phyloP scores from a whole-genome alignment of 2,329 filamentous ascomycete genomes.

The Verruconis gallopava region DNA sequence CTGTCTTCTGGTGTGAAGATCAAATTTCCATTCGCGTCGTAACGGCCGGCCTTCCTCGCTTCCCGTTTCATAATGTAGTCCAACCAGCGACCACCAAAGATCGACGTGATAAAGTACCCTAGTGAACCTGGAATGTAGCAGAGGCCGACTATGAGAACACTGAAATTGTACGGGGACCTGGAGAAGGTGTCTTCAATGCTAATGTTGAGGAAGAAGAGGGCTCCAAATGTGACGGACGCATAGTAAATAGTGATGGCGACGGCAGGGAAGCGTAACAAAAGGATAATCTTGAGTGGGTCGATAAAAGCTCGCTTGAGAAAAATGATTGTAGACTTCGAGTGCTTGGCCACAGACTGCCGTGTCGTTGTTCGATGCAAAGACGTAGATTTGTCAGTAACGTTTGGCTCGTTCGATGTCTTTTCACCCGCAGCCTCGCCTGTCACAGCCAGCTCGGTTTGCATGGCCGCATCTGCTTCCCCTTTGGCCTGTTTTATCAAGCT shows the following conservation, averaged over 20 bases:
- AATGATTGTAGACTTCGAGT: not conserved
- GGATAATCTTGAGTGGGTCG: conserved; percentile 26
- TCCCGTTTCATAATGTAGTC: conserved; percentile 28
- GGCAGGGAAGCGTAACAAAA: conserved; percentile 26
- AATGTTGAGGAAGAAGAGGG: conserved; percentile 28
- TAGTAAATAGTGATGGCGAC: conserved; percentile 27
- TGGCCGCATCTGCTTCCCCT: conserved; percentile 10
- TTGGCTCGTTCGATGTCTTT: not conserved
- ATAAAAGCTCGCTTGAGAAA: conserved; percentile 24
- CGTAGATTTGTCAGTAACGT: not conserved
- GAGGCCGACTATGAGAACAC: conserved; percentile 24
- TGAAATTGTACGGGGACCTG: conserved; percentile 22
- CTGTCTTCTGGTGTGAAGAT: conserved; percentile 25
- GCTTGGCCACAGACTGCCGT: not conserved
- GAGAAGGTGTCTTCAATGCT: conserved; percentile 24
- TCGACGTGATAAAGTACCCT: conserved; percentile 22
- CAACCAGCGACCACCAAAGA: conserved; percentile 28
- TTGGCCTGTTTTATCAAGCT: conserved; percentile 11
- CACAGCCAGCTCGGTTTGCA: not conserved
- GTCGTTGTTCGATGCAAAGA: not conserved
- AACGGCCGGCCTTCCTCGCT: conserved; percentile 23
- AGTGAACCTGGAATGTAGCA: conserved; percentile 26
- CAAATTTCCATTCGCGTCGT: conserved; percentile 23
- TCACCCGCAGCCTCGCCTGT: not conserved
- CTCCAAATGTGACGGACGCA: conserved; percentile 26